Evolutionary conservation across 495 filamentous ascomycete species (phyloP), one percentile per base, ranked within the genome.

Genomic region (Penicillium coprophilum): DNA sequence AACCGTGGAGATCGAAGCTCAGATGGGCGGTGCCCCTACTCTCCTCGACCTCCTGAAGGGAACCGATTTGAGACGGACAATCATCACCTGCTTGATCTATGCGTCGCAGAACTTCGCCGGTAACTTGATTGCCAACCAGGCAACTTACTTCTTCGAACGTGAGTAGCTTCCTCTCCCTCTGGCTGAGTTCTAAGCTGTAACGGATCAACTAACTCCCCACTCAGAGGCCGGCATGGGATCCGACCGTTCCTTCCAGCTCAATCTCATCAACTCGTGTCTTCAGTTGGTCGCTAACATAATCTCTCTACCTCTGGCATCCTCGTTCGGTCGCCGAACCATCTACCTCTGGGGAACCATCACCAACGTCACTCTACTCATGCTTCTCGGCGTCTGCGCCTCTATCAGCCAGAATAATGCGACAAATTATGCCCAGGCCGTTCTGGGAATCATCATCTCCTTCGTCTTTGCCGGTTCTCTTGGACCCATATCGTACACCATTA

Each of bases 41-140:
- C 86, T 85, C 60, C 61, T 77, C 56, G 87, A 90, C 62, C 84
- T 86, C 66, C 83, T 88, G 72, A 86, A 82, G 66, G 86, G 87
- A 0, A 80, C 81, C 15, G 84, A 91, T 59, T 70, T 82, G 36
- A 77, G 84, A 27, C 83, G 87, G 40, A 91, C 87, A 4, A 80
- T 83, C 68, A 86, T 88, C 61, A 80, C 82, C 36, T 85, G 81
- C 61, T 79, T 84, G 78, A 79, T 85, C 51, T 73, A 73, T 34
- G 66, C 68, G 1, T 71, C 70, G 4, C 70, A 73, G 64, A 73
- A 73, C 41, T 65, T 73, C 13, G 65, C 70, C n/a, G 70, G 70
- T 57, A 64, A 64, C 39, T 34, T 64, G 27, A 64, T 64, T n/a
- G 59, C 62, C 9, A 68, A 68, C 34, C 65, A 68, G 47, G 65